These are phyloP conservation scores for Ophiostoma angusticollis DNA, from an alignment of 2,329 filamentous ascomycete genomes.

Conservation along the genomic window DNA sequence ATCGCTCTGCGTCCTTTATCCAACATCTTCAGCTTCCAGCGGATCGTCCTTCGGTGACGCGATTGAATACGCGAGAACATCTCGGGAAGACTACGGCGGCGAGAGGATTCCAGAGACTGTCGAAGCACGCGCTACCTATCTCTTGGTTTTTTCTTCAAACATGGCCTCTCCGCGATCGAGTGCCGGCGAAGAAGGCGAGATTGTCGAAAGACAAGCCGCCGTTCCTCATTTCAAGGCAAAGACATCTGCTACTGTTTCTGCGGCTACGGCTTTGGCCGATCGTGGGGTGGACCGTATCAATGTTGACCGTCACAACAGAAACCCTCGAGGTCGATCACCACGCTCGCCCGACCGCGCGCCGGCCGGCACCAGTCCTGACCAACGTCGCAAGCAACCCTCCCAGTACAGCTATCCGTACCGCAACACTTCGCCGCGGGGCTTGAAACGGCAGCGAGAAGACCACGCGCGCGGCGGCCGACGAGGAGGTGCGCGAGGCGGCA, in stretches of 20 bases:
- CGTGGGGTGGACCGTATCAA: slow-evolving; percentile 56
- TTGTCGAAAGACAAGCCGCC: slow-evolving; percentile 55
- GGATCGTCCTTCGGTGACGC: slow-evolving; percentile 14
- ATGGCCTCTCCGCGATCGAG: slow-evolving; percentile 34
- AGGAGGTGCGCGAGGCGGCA: slow-evolving; percentile 16
- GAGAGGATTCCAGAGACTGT: too few relatives aligned
- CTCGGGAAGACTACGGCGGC: too few relatives aligned
- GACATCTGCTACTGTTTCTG: slow-evolving; percentile 41
- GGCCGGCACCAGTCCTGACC: slow-evolving; percentile 24
- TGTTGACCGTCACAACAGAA: slow-evolving; percentile 91
- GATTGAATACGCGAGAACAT: too few relatives aligned
- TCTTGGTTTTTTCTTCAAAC: too few relatives aligned
- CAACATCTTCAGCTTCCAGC: slow-evolving; percentile 11
- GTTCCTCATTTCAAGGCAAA: slow-evolving; percentile 62
- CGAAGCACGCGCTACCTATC: too few relatives aligned
- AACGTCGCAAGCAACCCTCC: too few relatives aligned
- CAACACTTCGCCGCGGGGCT: slow-evolving; percentile 38
- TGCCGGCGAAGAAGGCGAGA: slow-evolving; percentile 83
- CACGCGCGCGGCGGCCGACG: slow-evolving; percentile 21
- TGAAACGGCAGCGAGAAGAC: slow-evolving; percentile 55
- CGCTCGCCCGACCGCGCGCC: slow-evolving; percentile 33
- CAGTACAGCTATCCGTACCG: slow-evolving; percentile 31
- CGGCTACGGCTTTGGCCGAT: slow-evolving; percentile 20
- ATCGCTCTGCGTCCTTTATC: not conserved
- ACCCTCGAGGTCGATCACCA: slow-evolving; percentile 42